Base-by-base conservation (phyloP, 805 yeast genomes). In the Hanseniaspora meyeri region DNA sequence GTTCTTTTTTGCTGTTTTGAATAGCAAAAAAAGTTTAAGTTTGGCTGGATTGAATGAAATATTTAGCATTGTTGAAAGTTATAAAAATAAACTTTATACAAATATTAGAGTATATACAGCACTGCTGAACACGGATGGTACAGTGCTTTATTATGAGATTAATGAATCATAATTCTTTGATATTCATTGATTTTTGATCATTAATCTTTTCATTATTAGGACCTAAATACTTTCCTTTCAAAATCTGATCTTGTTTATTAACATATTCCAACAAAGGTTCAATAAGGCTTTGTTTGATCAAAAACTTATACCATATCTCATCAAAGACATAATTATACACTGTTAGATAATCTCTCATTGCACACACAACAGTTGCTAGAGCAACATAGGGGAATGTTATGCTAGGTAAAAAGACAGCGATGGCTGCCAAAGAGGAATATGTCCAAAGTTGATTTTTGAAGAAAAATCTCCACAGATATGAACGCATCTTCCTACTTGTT, bases 291-390 rank as follows among this genome's bases (percentile, higher is more conserved):
- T 46, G 46, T 20, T 53, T 53, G 2, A 53, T 53, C 36, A 53
- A 24, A 20, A 53, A 53, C 16, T 53, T 53, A 39, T 43, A 53
- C 57, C 57, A 53, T 19, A 53, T 53, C 20, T 53, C 57, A 34
- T 53, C 49, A 39, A 46, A 53, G 6, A 53, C 31, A 20, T 46
- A 42, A 39, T 53, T 53, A 27, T 53, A 53, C 19, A 53, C 49
- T 27, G 57, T 53, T 20, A 53, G 24, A 29, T 53, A 53, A 16
- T 53, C 57, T 16, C 39, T 53, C 47, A 53, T 38, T 36, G 49
- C 49, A 32, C 57, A 53, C 9, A 53, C 31, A 19, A 17, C 17
- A 20, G 48, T 20, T 14, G 57, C 50, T 3, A 53, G 16, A 4
- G 19, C 20, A 24, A 45, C 19, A n/a, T 53, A 53, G 19, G 51